phyloP scores from a whole-genome alignment of 2,329 filamentous ascomycete species.

The Ophiosphaerella korrae region DNA sequence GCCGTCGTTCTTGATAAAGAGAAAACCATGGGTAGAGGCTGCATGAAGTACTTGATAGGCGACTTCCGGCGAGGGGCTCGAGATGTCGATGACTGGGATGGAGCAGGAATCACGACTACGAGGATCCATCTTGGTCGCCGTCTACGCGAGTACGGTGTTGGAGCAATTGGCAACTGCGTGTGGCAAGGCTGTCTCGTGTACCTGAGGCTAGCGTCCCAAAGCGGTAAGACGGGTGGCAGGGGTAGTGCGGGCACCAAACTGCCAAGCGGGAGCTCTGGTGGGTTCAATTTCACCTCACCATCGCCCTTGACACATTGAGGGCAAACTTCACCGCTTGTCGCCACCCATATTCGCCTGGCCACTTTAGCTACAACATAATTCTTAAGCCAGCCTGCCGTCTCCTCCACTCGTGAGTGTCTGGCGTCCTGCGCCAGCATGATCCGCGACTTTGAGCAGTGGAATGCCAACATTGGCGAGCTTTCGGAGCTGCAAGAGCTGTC shows the following conservation, averaged over 20 bases:
- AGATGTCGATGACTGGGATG: slow-evolving; percentile 86
- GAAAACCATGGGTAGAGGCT: slow-evolving; percentile 82
- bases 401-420: too few relatives aligned
- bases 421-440: slow-evolving; percentile 42
- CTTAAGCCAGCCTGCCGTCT: too few relatives aligned
- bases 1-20: slow-evolving; percentile 81
- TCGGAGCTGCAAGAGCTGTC: slow-evolving; percentile 73
- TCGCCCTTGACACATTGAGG: background rate
- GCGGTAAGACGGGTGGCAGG: background rate
- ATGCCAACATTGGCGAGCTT: slow-evolving; percentile 58
- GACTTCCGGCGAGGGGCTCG: slow-evolving; percentile 63
- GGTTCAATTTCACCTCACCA: background rate
- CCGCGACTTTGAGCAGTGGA: slow-evolving; percentile 62
- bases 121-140: too few relatives aligned
- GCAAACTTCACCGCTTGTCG: background rate
- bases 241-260: slow-evolving; percentile 1
- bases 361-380: too few relatives aligned
- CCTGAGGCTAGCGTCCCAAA: slow-evolving; percentile 1
- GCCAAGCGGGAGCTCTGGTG: background rate
- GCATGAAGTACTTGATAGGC: slow-evolving; percentile 75
- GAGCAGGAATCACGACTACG: background rate
- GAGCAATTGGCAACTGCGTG: too few relatives aligned
- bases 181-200: background rate
- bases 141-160: too few relatives aligned
- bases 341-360: too few relatives aligned